Conservation (phyloP, 768 basidiomycete species). For the Amanita exitialis region DNA sequence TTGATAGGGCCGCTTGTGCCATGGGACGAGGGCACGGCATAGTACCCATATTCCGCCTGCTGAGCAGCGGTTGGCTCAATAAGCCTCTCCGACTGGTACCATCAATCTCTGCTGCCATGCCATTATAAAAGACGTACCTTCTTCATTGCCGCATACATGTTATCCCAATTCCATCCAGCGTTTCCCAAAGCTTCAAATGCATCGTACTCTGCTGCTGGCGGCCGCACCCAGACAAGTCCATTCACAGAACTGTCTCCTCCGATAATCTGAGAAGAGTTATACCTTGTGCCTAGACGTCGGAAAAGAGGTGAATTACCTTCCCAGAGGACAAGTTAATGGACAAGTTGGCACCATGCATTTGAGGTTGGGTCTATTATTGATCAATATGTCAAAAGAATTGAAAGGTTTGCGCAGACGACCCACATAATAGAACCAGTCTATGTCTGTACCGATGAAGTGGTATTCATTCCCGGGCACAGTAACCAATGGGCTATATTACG, state of each 20-base stretch:
- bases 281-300: background rate
- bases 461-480: constrained; percentile 20
- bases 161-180: constrained; percentile 13
- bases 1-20: constrained; percentile 18
- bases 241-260: constrained; percentile 27
- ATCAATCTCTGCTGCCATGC: background rate
- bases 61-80: constrained; percentile 14
- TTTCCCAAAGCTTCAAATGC: constrained; percentile 10
- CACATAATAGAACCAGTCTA: constrained; percentile 18
- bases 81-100: constrained; percentile 17
- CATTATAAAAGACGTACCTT: constrained; percentile 6
- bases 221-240: constrained; percentile 24
- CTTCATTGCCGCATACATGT: constrained; percentile 12
- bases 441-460: constrained; percentile 17
- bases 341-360: constrained; percentile 14
- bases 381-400: background rate
- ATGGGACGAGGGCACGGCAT: constrained; percentile 13
- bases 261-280: constrained; percentile 16
- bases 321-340: constrained; percentile 19
- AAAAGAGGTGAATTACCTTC: constrained; percentile 11
- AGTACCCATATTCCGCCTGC: constrained; percentile 15
- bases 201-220: constrained; percentile 12
- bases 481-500: constrained; percentile 12
- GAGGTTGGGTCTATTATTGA: constrained; percentile 14
- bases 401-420: background rate